A percentile compares a stretch with the other conserved stretches of the same genome.
Conservation (phyloP, 2,329 filamentous ascomycete species). For the Paracoccidioides lutzii region DNA sequence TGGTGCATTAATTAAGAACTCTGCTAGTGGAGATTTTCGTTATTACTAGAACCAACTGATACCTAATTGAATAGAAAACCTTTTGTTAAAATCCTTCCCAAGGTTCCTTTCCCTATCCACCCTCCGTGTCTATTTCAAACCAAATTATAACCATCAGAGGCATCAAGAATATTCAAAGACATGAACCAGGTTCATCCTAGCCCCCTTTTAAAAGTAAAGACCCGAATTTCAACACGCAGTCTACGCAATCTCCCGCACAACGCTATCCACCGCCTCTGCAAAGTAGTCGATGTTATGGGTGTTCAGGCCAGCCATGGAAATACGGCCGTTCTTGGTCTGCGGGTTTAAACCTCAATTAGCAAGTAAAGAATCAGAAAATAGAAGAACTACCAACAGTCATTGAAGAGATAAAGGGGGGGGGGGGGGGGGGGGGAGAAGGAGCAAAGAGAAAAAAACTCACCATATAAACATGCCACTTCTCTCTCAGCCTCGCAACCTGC, state of each 20-base stretch:
- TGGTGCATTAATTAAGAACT: no score
- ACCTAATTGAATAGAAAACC: no score
- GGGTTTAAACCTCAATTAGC: not conserved
- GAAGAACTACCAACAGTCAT: not conserved
- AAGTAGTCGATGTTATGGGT: constrained; percentile 86
- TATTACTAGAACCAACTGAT: no score
- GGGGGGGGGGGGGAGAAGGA: not conserved
- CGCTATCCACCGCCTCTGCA: constrained; percentile 74
- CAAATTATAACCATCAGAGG: no score
- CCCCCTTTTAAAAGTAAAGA: no score
- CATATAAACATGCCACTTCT: constrained; percentile 41
- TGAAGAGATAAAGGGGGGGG: not conserved
- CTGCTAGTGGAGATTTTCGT: no score
- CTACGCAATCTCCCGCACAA: constrained; percentile 43
- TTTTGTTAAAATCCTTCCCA: no score
- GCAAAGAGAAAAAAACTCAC: constrained; percentile 16
- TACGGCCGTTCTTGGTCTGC: constrained; percentile 85
- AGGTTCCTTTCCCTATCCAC: no score
- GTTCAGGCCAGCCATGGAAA: constrained; percentile 97
- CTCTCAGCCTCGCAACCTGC: constrained; percentile 35
- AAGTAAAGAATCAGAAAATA: not conserved
- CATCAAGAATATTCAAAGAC: no score
- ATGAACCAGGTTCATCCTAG: no score
- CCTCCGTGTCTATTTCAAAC: no score
- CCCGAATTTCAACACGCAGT: no score